Base-by-base conservation (phyloP, 805 yeast genomes). In the Myxozyma kluyveri region DNA sequence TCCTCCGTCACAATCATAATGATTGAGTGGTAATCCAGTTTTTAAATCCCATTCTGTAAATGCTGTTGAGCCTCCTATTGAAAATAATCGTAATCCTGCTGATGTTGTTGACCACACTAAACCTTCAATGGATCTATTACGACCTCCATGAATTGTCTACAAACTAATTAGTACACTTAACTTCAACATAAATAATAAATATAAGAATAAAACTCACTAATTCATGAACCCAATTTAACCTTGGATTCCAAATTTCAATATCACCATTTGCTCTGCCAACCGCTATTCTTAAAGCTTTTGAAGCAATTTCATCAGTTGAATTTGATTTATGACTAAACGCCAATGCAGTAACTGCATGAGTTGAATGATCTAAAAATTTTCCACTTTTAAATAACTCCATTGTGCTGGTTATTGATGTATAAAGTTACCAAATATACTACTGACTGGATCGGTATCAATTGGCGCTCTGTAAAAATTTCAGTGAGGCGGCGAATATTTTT, bases 191-290 rank as follows among this genome's bases (percentile, higher is more conserved):
- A 46, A 47, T 74, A 70, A 38, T 71, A 42, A 26, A n/a, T 22
- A 18, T 2, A 23, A 7, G 17, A 4, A 12, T 4, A 17, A n/a
- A 27, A 36, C 53, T 22, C 42, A 53, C 50, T 12, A 43, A 54
- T 64, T 93, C 97, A 58, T 87, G 88, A 47, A 80, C 71, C 97
- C 97, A 90, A 62, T 60, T 55, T 56, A 77, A 75, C 62, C 82
- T 75, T 37, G 96, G 96, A 67, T 88, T 88, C 96, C 98, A 91
- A 31, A 93, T 82, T 69, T 93, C 99, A 53, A 93, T 86, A 64
- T 90, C 90, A 36, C 99, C 99, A 66, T 93, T 90, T 42, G 88
- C 80, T 67, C 97, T 78, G 27, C 96, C 98, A 4, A 91, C 86
- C 0, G 98, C 97, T 35, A 93, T 70, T 54, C 96, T 75, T 49